phyloP scores from a whole-genome alignment of 139 green algal genomes.

The Ettlia oleoabundans region DNA sequence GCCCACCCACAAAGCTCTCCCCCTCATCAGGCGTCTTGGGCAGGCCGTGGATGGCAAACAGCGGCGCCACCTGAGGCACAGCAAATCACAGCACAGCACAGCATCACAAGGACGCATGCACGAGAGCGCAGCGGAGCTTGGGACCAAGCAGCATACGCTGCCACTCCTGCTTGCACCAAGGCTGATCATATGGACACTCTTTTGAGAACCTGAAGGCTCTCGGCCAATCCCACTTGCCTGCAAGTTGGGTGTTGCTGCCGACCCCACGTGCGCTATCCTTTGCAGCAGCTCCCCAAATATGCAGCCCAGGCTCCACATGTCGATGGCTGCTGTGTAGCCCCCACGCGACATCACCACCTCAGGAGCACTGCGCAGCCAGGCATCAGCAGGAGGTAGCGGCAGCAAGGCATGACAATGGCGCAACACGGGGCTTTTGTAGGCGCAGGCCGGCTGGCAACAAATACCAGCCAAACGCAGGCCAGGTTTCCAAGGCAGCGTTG shows the following conservation, averaged over 20 bases:
- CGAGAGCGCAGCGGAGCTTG: too few relatives aligned
- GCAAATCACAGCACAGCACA: background rate
- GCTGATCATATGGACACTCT: too few relatives aligned
- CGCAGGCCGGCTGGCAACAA: too few relatives aligned
- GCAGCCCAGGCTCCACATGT: slow-evolving; percentile 86
- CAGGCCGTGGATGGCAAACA: slow-evolving; percentile 79
- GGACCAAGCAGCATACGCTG: too few relatives aligned
- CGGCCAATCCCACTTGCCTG: slow-evolving; percentile 31
- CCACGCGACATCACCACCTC: slow-evolving; percentile 77
- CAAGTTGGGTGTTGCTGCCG: slow-evolving; percentile 75
- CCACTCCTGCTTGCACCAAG: too few relatives aligned
- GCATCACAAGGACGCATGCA: background rate
- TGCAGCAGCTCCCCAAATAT: slow-evolving; percentile 94
- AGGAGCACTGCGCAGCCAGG: slow-evolving; percentile 37
- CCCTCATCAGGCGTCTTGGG: slow-evolving; percentile 66
- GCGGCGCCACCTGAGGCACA: slow-evolving; percentile 65
- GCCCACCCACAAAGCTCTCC: slow-evolving; percentile 42
- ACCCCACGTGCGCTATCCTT: slow-evolving; percentile 73
- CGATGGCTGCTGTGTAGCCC: slow-evolving; percentile 76
- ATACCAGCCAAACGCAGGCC: too few relatives aligned
- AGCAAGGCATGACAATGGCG: background rate
- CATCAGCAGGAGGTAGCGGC: background rate
- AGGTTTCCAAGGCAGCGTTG: too few relatives aligned
- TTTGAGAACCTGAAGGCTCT: too few relatives aligned
- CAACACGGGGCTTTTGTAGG: too few relatives aligned